Conservation (phyloP, 495 filamentous ascomycete species). For the Podospora pseudocomata region DNA sequence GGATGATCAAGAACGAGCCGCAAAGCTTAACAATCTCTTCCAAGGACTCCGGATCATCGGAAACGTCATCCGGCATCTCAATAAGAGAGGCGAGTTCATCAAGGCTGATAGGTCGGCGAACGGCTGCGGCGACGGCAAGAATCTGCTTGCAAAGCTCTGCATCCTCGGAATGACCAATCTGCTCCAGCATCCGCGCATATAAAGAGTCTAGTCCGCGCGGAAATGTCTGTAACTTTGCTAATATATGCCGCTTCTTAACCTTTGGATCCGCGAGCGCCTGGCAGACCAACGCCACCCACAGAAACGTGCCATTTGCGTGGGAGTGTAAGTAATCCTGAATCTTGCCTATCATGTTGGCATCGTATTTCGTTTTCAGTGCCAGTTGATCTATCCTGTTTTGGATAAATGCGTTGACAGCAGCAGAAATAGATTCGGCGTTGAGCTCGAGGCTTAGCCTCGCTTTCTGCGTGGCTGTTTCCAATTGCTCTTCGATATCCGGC, state of each 20-base stretch:
- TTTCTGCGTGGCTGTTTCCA: slow-evolving; percentile 19
- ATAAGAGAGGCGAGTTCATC: too few relatives aligned
- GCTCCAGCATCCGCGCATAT: too few relatives aligned
- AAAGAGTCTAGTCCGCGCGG: slow-evolving; percentile 18
- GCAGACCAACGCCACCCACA: slow-evolving; percentile 17
- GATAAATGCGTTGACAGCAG: slow-evolving; percentile 34
- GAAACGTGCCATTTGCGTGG: slow-evolving; percentile 20
- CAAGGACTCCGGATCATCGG: too few relatives aligned
- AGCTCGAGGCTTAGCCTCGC: slow-evolving; percentile 35
- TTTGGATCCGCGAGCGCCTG: slow-evolving; percentile 17
- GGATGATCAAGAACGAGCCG: too few relatives aligned
- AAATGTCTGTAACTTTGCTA: slow-evolving; percentile 14
- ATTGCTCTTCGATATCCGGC: slow-evolving; percentile 29
- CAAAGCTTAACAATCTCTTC: too few relatives aligned
- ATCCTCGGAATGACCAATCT: too few relatives aligned
- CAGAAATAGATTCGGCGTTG: slow-evolving; percentile 21
- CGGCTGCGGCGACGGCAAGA: too few relatives aligned
- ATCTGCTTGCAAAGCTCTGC: too few relatives aligned
- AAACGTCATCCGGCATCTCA: too few relatives aligned
- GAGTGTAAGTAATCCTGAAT: background rate
- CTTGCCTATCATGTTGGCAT: background rate
- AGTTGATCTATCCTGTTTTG: slow-evolving; percentile 26
- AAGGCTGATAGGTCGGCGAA: too few relatives aligned
- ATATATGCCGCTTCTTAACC: slow-evolving; percentile 9
- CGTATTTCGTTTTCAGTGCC: slow-evolving; percentile 11